Evolutionary conservation across 1,284 basidiomycete genomes (phyloP).

Genomic region (Melampsora americana): DNA sequence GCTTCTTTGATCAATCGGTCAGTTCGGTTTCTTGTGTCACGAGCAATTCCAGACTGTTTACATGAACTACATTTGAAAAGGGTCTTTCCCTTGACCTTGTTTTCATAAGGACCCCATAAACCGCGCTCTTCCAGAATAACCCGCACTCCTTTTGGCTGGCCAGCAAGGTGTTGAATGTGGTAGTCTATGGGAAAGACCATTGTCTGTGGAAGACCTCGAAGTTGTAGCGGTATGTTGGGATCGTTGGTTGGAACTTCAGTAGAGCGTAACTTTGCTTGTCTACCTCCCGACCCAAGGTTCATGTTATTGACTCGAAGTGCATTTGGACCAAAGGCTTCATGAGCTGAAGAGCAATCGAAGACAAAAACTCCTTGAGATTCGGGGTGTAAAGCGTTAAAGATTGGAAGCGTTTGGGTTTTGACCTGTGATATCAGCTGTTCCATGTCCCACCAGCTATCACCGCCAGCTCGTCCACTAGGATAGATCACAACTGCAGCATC

Average conservation of each 20-base stretch:
- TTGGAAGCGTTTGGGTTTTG: conserved; percentile 3
- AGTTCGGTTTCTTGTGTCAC: background rate
- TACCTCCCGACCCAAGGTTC: conserved; percentile 10
- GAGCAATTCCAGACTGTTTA: background rate
- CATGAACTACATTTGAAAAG: conserved; percentile 1
- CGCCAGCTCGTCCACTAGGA: conserved; percentile 5
- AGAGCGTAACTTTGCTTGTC: background rate
- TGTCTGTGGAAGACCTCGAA: conserved; percentile 9
- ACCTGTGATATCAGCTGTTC: conserved; percentile 12
- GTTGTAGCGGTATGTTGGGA: conserved; percentile 4
- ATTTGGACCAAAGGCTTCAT: background rate
- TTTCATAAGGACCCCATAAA: background rate
- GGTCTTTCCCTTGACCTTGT: background rate
- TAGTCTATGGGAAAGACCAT: background rate
- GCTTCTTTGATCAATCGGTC: conserved; percentile 7
- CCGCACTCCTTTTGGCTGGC: conserved; percentile 11
- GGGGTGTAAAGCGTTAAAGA: conserved; percentile 17
- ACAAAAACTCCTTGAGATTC: conserved; percentile 11
- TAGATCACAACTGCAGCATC: conserved; percentile 16
- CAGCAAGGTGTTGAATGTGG: conserved; percentile 1
- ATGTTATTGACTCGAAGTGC: conserved; percentile 9
- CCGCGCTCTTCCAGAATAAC: conserved; percentile 11
- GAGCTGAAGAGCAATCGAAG: conserved; percentile 20
- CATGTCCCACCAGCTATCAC: conserved; percentile 29
- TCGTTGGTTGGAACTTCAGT: conserved; percentile 3